Base-by-base conservation (phyloP, 176 grass and related monocot species). In the Bromus sterilis region DNA sequence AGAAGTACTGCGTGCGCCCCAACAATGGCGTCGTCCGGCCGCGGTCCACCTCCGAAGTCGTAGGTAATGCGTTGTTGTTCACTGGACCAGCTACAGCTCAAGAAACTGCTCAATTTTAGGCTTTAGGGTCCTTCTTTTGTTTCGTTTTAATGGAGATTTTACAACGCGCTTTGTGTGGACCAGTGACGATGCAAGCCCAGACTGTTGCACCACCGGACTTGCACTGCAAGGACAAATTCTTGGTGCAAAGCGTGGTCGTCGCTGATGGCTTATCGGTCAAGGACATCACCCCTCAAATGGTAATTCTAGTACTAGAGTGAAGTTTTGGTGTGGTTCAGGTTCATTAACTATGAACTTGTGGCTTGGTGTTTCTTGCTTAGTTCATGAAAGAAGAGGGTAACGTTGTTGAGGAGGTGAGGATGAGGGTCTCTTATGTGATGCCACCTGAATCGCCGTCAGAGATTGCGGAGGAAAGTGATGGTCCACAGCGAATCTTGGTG, bases 191-290 rank as follows among this genome's bases (percentile, higher is more conserved):
- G 88, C 91, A 93, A 66, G 88, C 82, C 4, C 88, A 90, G 56
- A 74, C 13, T 10, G 79, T 88, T 57, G 75, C 9, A 31, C 88
- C 91, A 30, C 91, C 82, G 2, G 91, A 90, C 51, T 77, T 93
- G 88, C 91, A 93, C 80, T 93, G 88, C 83, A 93, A 93, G 75
- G 91, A 93, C 44, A 93, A 91, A 66, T 93, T 93, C 77, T 69
- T 93, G 70, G 85, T 93, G 40, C 91, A 88, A 70, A 88, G 88
- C 39, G 88, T 88, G 24, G 71, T 93, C 4, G 62, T 90, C 25
- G 14, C 77, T 24, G 69, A 86, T 0, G 57, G 69, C 14, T 78
- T 90, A 42, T 42, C 70, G 48, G 39, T 82, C 2, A 90, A 88
- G 79, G 75, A 90, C 33, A 77, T 91, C 67, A 90, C 88, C 33